A percentile compares a stretch with the other conserved stretches of the same genome.
Conservation (phyloP, 108 stramenopile species). For the Conticribra weissflogii region DNA sequence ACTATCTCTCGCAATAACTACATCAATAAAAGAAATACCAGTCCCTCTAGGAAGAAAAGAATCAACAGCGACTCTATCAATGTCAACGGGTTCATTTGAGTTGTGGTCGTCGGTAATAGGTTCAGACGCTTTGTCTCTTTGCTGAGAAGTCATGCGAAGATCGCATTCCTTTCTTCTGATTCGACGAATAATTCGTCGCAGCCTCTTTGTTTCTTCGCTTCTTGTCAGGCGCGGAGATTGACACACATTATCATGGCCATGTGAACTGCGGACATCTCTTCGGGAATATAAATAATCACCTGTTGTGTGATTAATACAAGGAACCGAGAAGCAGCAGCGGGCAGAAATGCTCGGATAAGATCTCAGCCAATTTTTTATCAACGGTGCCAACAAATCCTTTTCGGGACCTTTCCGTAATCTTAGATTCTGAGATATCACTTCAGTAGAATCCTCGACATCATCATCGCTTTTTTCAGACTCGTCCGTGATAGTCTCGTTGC, state of each 20-base stretch:
- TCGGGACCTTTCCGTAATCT: neutral
- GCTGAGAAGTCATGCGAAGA: neutral
- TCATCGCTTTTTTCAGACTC: neutral
- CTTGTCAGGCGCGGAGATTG: constrained; percentile 6
- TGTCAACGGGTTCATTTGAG: constrained; percentile 12
- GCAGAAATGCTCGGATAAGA: constrained; percentile 39
- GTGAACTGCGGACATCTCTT: neutral
- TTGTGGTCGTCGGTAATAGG: neutral
- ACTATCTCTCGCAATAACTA: constrained; percentile 14
- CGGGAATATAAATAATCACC: neutral
- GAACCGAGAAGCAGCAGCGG: constrained; percentile 26
- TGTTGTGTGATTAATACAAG: constrained; percentile 1
- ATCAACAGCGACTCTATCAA: constrained; percentile 30
- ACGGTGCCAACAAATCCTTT: neutral
- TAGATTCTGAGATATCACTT: neutral
- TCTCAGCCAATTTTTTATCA: constrained; percentile 23
- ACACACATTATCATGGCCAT: neutral
- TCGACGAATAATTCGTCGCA: constrained; percentile 33
- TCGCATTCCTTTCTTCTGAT: constrained; percentile 20
- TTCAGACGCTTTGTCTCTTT: neutral
- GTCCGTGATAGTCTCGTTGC: constrained; percentile 12
- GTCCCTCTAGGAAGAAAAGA: constrained; percentile 42
- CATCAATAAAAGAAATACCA: constrained; percentile 47
- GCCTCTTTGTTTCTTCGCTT: constrained; percentile 26
- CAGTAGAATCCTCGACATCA: no score